Conservation (phyloP, 2,329 filamentous ascomycete genomes). For the Penicillium decumbens region DNA sequence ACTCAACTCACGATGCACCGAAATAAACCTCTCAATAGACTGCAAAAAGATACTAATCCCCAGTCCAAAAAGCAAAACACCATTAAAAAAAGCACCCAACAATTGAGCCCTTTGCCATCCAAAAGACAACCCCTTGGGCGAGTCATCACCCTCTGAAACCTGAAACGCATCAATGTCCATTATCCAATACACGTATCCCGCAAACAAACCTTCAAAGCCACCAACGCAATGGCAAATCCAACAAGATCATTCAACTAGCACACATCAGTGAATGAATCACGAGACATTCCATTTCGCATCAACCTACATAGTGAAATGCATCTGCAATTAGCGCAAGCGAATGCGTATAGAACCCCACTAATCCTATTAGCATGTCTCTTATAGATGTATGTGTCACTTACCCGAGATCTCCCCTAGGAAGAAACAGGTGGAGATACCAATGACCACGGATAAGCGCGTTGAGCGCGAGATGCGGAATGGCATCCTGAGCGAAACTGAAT, state of each 20-base stretch:
- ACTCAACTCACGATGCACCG: constrained; percentile 25
- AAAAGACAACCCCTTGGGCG: constrained; percentile 60
- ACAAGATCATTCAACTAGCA: constrained; percentile 64
- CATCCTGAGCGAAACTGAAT: constrained; percentile 15
- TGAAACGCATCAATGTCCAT: constrained; percentile 5
- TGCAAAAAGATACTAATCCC: constrained; percentile 69
- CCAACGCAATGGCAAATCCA: constrained; percentile 62
- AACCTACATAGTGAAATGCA: constrained; percentile 68
- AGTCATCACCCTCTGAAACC: constrained; percentile 56
- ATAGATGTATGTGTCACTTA: constrained; percentile 3
- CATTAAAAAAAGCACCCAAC: constrained; percentile 76
- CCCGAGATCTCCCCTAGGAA: constrained; percentile 32
- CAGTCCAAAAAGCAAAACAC: constrained; percentile 66
- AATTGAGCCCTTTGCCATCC: constrained; percentile 73
- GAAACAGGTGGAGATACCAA: constrained; percentile 30
- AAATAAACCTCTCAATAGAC: constrained; percentile 59
- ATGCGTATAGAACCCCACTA: constrained; percentile 64
- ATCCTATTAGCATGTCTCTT: constrained; percentile 3
- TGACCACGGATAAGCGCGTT: constrained; percentile 28
- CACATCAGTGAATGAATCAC: neutral
- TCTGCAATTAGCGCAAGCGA: constrained; percentile 71
- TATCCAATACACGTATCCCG: no score
- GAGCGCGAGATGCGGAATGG: constrained; percentile 26
- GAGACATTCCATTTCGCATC: neutral
- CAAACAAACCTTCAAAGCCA: constrained; percentile 55